phyloP scores from a whole-genome alignment of 2,329 filamentous ascomycete genomes.

The Rhinocladiella similis region DNA sequence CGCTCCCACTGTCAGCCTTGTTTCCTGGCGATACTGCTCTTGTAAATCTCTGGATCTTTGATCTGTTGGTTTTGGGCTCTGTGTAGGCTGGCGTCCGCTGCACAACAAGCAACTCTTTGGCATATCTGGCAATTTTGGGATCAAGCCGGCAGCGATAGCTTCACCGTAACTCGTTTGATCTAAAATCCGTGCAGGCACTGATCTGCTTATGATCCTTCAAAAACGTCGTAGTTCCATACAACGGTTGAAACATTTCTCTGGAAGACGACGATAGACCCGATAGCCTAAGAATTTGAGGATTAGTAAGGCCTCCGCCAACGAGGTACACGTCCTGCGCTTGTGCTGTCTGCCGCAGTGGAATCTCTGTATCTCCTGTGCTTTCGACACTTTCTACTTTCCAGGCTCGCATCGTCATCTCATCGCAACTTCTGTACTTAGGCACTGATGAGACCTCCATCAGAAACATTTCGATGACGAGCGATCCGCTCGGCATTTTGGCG shows the following conservation, averaged over 20 bases:
- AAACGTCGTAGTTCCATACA: slow-evolving; percentile 46
- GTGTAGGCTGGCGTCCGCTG: slow-evolving; percentile 37
- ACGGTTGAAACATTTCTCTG: slow-evolving; percentile 46
- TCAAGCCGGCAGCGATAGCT: slow-evolving; percentile 43
- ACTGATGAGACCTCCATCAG: slow-evolving; percentile 19
- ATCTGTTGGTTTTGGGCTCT: not conserved
- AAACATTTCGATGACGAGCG: slow-evolving; percentile 13
- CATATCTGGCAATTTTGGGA: slow-evolving; percentile 32
- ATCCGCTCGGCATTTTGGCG: slow-evolving; percentile 20
- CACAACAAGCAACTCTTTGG: slow-evolving; percentile 38
- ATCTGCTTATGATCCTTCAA: slow-evolving; percentile 34
- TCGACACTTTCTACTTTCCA: slow-evolving; percentile 30
- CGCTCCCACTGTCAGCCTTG: too few species aligned
- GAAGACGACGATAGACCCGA: slow-evolving; percentile 35
- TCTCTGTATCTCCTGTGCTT: slow-evolving; percentile 1
- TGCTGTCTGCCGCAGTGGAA: too few species aligned
- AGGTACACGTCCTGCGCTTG: slow-evolving; percentile 40
- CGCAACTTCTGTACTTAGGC: slow-evolving; percentile 17
- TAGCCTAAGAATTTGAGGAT: slow-evolving; percentile 28
- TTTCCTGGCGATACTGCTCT: too few species aligned
- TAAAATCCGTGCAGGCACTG: slow-evolving; percentile 37
- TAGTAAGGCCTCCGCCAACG: slow-evolving; percentile 40
- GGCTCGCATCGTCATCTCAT: slow-evolving; percentile 26
- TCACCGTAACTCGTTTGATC: slow-evolving; percentile 35
- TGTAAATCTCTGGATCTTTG: too few species aligned